Evolutionary conservation across 768 basidiomycete genomes (phyloP).

Genomic region (Lactarius pseudohatsudake): DNA sequence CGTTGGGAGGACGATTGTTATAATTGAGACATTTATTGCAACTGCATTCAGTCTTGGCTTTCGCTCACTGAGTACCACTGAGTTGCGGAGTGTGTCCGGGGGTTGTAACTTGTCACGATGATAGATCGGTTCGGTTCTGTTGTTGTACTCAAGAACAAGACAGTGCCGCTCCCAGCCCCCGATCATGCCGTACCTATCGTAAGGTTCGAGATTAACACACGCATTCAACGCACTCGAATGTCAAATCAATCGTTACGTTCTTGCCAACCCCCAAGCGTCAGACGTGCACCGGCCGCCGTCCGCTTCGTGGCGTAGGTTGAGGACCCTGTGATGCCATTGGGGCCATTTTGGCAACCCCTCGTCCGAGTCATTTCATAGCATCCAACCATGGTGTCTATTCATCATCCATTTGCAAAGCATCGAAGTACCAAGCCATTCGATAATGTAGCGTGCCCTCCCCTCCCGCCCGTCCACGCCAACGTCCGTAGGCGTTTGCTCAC

Average conservation of each 20-base stretch:
- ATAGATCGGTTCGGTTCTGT: neutral
- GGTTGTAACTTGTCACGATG: neutral
- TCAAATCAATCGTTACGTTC: neutral
- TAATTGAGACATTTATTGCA: neutral
- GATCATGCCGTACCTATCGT: neutral
- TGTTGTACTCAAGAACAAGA: neutral
- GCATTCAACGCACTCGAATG: neutral
- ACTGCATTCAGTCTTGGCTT: neutral
- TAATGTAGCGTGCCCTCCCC: neutral
- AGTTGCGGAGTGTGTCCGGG: neutral
- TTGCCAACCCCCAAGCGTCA: neutral
- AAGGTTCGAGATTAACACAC: neutral
- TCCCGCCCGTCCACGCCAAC: neutral
- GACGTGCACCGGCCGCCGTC: neutral
- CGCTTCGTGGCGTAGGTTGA: neutral
- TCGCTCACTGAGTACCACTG: neutral
- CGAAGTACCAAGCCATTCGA: neutral
- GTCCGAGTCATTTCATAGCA: neutral
- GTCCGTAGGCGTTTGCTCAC: no score
- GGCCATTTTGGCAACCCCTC: neutral
- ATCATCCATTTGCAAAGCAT: neutral
- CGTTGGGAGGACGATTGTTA: neutral
- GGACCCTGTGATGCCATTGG: neutral
- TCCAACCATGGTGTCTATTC: neutral
- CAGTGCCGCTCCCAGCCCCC: neutral